phyloP scores from a whole-genome alignment of 148 eudicot species.

The Oxyria digyna region DNA sequence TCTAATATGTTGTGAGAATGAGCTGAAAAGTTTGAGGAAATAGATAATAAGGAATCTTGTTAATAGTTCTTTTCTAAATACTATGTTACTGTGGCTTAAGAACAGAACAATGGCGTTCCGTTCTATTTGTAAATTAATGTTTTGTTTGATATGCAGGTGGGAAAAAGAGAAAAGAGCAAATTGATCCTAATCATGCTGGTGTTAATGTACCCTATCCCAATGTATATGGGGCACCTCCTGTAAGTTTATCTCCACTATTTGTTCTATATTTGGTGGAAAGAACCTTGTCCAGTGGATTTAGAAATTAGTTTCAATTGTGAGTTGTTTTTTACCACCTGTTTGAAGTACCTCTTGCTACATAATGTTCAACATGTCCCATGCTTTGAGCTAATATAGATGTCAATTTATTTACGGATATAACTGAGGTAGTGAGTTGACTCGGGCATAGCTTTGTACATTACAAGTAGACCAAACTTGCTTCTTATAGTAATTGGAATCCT shows the following conservation, averaged over 20 bases:
- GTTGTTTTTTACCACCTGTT: background rate
- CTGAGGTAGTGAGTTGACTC: background rate
- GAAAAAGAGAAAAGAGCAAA: constrained; percentile 70
- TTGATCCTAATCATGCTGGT: constrained; percentile 69
- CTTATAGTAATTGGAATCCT: background rate
- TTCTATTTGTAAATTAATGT: background rate
- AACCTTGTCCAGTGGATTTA: background rate
- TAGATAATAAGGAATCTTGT: background rate
- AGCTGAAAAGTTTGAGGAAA: background rate
- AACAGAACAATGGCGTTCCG: background rate
- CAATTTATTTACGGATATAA: background rate
- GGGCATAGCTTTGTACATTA: background rate
- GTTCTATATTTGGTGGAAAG: background rate
- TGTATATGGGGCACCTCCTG: constrained; percentile 77
- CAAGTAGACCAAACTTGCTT: background rate
- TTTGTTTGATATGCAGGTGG: constrained; percentile 25
- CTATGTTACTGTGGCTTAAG: background rate
- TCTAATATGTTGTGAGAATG: background rate
- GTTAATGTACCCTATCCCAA: constrained; percentile 44
- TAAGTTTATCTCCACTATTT: constrained; percentile 20
- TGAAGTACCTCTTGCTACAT: background rate
- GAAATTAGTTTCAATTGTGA: background rate
- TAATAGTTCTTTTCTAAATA: too few relatives aligned
- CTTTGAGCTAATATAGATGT: background rate
- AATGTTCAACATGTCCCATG: background rate